phyloP scores from a whole-genome alignment of 2,329 filamentous ascomycete species.

The Epichloe hybrida region DNA sequence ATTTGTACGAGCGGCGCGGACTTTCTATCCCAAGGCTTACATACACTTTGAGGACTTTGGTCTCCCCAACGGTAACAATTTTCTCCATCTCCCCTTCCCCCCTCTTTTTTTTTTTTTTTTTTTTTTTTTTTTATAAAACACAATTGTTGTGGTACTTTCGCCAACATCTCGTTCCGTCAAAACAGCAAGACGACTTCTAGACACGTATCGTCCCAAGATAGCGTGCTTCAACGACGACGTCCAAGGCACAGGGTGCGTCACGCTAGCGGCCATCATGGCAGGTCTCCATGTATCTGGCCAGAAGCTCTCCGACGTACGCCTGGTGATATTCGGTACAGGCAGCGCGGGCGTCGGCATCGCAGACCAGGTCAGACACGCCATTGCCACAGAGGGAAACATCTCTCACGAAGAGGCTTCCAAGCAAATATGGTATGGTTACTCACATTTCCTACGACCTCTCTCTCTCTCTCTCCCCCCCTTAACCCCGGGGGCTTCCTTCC shows the following conservation, averaged over 20 bases:
- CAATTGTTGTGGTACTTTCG: background rate
- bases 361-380: slow-evolving; percentile 70
- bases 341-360: slow-evolving; percentile 77
- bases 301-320: slow-evolving; percentile 52
- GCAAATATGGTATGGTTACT: slow-evolving; percentile 55
- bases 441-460: too few species aligned
- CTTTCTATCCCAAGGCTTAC: slow-evolving; percentile 65
- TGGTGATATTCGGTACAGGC: slow-evolving; percentile 69
- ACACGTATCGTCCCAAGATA: slow-evolving; percentile 58
- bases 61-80: slow-evolving; percentile 46
- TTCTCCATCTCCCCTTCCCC: background rate
- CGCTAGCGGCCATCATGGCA: slow-evolving; percentile 68
- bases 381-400: slow-evolving; percentile 52
- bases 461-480: background rate
- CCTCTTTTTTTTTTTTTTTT: too few species aligned
- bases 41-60: slow-evolving; percentile 90
- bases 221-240: slow-evolving; percentile 88
- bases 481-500: background rate
- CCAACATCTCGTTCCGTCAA: background rate
- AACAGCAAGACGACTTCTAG: slow-evolving; percentile 56
- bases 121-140: background rate
- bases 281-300: slow-evolving; percentile 56
- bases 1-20: slow-evolving; percentile 55
- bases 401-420: slow-evolving; percentile 60
- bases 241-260: slow-evolving; percentile 79